A percentile compares a stretch with the other conserved stretches of the same genome.
Evolutionary conservation across 2,329 filamentous ascomycete genomes (phyloP).

Genomic region (Diaporthe eres): DNA sequence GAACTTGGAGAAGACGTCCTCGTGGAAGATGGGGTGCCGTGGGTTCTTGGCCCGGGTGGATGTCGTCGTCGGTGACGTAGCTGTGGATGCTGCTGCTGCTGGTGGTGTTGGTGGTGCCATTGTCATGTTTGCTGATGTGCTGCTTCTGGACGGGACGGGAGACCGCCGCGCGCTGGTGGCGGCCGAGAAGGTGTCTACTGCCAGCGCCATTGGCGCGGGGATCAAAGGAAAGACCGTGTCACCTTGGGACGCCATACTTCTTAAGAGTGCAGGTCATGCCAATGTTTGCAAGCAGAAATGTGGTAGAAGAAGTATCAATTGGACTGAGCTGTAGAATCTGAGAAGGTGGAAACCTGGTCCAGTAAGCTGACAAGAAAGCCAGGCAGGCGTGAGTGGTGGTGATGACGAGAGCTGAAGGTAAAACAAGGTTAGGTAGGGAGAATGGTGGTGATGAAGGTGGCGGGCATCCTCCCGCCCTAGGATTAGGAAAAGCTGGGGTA

Average conservation of each 20-base stretch:
- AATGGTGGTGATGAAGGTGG: slow-evolving; percentile 7
- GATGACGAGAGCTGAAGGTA: slow-evolving; percentile 20
- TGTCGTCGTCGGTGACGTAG: background rate
- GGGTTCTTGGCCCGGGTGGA: background rate
- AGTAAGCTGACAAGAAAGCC: background rate
- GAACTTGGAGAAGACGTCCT: slow-evolving; percentile 39
- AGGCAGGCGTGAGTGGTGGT: background rate
- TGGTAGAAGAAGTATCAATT: background rate
- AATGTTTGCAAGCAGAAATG: background rate
- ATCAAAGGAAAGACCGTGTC: slow-evolving; percentile 36
- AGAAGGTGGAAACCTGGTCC: too few species aligned
- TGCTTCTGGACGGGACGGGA: background rate
- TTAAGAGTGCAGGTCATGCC: background rate
- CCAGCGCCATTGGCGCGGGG: slow-evolving; percentile 41
- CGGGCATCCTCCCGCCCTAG: slow-evolving; percentile 2
- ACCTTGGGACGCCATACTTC: slow-evolving; percentile 36
- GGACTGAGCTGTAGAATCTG: background rate
- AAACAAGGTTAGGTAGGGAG: background rate
- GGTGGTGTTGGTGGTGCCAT: background rate
- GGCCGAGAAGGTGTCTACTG: slow-evolving; percentile 35
- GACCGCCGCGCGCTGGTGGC: slow-evolving; percentile 31
- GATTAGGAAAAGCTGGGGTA: slow-evolving; percentile 30
- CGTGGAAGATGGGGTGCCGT: slow-evolving; percentile 34
- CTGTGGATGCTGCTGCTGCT: background rate
- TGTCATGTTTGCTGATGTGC: background rate